Base-by-base conservation (phyloP, 768 basidiomycete genomes). In the Suillus tomentosus region DNA sequence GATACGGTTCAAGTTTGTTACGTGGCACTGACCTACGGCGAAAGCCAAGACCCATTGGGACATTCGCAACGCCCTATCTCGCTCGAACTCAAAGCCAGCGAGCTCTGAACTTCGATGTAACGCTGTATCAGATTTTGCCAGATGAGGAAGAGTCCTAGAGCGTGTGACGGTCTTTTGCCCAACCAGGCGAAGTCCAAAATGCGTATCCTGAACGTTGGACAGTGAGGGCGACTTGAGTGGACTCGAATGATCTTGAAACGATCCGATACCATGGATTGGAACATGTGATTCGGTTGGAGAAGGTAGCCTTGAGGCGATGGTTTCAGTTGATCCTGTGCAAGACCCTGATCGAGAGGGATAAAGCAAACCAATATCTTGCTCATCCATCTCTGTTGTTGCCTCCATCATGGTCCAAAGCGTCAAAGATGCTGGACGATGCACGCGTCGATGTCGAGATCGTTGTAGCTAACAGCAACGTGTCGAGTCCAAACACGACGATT, bases 41-140 rank as follows among this genome's bases (percentile, higher is more conserved):
- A 93, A 81, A 17, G 87, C 81, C 62, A 90, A 73, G 2, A 87
- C 84, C 92, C 92, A 94, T 61, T 86, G 75, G 31, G 82, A 80
- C 72, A 94, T 79, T 60, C 78, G 84, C 36, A 69, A 69, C 15
- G 85, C 65, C 22, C 81, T 83, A 36, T 80, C 81, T 3, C 74
- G 69, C 22, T 86, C 79, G 45, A 91, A 80, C 6, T 79, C 73
- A 14, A 89, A 77, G 10, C 79, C 76, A 54, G 78, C 71, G 5
- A 79, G 64, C 56, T 82, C 80, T 40, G 76, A 72, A 61, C 68
- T 72, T 45, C 72, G 70, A 27, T 72, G 69, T 60, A 67, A 76
- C 22, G 69, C 73, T 59, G 74, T 74, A 24, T 71, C 59, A 11
- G 78, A 79, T 42, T 17, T 58, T 6, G 72, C 73, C 24, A 81